Evolutionary conservation across 1,284 basidiomycete species (phyloP), one percentile per base, ranked within the genome.

Genomic region (Naganishia cerealis): DNA sequence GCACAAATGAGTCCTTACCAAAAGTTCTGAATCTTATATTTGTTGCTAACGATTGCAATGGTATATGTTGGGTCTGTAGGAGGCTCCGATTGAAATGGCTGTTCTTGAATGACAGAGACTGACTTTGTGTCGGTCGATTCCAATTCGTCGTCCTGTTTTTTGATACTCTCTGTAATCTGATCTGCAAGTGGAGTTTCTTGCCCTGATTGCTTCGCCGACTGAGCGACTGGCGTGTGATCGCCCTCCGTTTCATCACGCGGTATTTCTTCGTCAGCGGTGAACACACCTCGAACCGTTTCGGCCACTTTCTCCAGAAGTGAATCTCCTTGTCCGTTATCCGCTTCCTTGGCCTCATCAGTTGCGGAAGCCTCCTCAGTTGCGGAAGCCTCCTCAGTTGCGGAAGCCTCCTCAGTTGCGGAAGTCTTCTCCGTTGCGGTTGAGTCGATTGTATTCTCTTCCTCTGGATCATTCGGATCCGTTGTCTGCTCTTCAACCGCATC

Each of bases 21-120:
- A 81, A 86, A 96, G 79, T 95, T 96, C 50, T 85, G 81, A 0
- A 91, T 89, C 78, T 94, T 96, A 81, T 95, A 96, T 76, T 93
- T 91, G 81, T 94, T 94, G 16, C 92, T 90, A 36, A 94, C 92
- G 65, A 95, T 83, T 75, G 94, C 90, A 52, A 95, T 80, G 16
- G 85, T 85, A 75, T 88, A 94, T 46, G 81, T 82, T 15, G 79
- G 76, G 67, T 79, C 74, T 16, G 77, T 74, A 0, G 39, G 38
- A 2, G 39, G 52, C 13, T 52, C 43, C 3, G 61, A 16, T 48
- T 66, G 59, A 12, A 16, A 63, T 13, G 39, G 42, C 7, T 50
- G 36, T 39, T 2, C 54, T 5, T 52, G 10, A 18, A 33, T 6
- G 36, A 16, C 18, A n/a, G 16, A 0, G 21, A 33, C 43, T 18